phyloP scores from a whole-genome alignment of 1,284 basidiomycete genomes.

The Ceratobasidium theobromae region DNA sequence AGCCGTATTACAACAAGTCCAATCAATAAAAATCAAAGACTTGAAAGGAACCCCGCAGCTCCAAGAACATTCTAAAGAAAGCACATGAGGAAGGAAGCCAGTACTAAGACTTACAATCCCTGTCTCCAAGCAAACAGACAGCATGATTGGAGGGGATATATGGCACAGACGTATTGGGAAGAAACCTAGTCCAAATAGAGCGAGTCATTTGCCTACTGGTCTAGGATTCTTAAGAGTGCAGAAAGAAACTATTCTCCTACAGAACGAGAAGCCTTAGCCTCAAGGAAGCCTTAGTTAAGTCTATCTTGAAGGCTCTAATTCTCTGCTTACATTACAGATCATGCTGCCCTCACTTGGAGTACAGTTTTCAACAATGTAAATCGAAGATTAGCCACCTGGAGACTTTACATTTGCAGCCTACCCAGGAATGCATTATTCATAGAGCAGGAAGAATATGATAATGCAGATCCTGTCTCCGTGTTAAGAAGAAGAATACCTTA shows the following conservation, averaged over 20 bases:
- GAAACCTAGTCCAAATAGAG: constrained; percentile 38
- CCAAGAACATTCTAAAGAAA: constrained; percentile 40
- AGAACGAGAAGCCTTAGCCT: constrained; percentile 45
- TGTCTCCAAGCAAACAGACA: constrained; percentile 37
- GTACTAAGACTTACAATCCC: constrained; percentile 37
- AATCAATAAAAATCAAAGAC: constrained; percentile 43
- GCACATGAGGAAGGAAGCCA: constrained; percentile 35
- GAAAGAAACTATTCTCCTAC: constrained; percentile 46
- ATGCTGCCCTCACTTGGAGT: constrained; percentile 45
- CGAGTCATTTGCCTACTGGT: constrained; percentile 46
- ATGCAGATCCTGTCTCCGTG: constrained; percentile 46
- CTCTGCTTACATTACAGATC: constrained; percentile 43
- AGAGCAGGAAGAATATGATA: constrained; percentile 45
- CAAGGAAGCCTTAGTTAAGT: constrained; percentile 44
- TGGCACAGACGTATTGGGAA: background rate
- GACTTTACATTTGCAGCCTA: constrained; percentile 43
- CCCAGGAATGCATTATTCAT: constrained; percentile 44
- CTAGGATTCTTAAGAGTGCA: constrained; percentile 41
- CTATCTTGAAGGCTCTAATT: constrained; percentile 43
- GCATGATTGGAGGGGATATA: constrained; percentile 8
- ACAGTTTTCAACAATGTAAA: constrained; percentile 45
- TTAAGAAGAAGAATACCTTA: constrained; percentile 35
- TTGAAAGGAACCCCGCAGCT: constrained; percentile 43
- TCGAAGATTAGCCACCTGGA: constrained; percentile 42
- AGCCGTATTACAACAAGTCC: constrained; percentile 46